Evolutionary conservation across 768 basidiomycete species (phyloP).

Genomic region (Daedaleopsis nitida): DNA sequence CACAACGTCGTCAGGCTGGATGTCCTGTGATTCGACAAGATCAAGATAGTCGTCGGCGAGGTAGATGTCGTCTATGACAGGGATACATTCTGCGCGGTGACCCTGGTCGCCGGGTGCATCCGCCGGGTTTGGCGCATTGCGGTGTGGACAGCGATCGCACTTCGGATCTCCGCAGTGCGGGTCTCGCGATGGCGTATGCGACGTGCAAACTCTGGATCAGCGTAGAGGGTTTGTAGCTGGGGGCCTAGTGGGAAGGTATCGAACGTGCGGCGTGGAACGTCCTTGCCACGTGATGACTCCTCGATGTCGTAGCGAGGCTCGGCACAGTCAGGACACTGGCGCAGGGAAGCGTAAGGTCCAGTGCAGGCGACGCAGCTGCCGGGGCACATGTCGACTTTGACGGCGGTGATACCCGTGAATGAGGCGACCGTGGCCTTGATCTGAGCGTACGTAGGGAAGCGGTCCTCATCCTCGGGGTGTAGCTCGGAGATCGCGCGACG

Average conservation of each 20-base stretch:
- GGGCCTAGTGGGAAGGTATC: slow-evolving; percentile 44
- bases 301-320: neutral
- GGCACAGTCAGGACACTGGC: too few relatives aligned
- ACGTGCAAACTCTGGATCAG: neutral
- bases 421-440: too few relatives aligned
- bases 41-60: slow-evolving; percentile 32
- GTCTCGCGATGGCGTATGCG: slow-evolving; percentile 1
- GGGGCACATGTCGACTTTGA: too few relatives aligned
- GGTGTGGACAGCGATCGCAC: neutral
- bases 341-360: too few relatives aligned
- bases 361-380: too few relatives aligned
- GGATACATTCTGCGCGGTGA: too few relatives aligned
- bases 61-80: slow-evolving; percentile 36
- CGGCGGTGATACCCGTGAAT: too few relatives aligned
- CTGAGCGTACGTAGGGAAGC: too few relatives aligned
- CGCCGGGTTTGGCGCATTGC: slow-evolving; percentile 4
- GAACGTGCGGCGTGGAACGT: slow-evolving; percentile 34
- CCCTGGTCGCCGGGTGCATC: too few relatives aligned
- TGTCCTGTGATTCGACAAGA: slow-evolving; percentile 13
- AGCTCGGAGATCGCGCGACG: too few relatives aligned
- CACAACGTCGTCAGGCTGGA: slow-evolving; percentile 31
- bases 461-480: too few relatives aligned
- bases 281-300: neutral
- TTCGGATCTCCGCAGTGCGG: neutral
- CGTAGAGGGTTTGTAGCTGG: slow-evolving; percentile 42